Conservation (phyloP, 176 grass and related monocot species). For the Hyparrhenia diplandra region DNA sequence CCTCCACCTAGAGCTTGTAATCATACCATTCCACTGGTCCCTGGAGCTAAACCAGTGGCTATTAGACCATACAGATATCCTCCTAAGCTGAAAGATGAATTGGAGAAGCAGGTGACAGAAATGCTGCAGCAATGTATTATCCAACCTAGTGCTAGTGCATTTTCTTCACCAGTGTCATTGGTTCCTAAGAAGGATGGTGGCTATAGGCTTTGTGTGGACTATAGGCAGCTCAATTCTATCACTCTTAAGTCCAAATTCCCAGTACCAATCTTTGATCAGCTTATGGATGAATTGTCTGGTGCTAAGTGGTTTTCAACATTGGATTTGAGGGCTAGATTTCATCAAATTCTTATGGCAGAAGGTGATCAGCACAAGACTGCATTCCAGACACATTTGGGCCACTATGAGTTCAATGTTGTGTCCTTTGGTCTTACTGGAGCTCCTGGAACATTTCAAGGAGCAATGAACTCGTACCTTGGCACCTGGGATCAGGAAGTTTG, state of each 20-base stretch:
- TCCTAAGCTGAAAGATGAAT: not conserved
- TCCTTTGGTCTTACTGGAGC: not conserved
- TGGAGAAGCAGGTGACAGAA: no score
- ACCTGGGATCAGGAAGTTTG: not conserved
- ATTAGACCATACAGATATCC: not conserved
- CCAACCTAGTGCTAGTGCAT: no score
- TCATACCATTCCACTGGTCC: not conserved
- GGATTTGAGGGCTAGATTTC: no score
- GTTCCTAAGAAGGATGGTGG: no score
- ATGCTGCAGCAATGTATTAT: no score
- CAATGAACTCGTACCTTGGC: not conserved
- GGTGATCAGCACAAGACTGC: not conserved
- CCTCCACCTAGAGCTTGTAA: not conserved
- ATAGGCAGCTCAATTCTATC: no score
- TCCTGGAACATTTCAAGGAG: not conserved
- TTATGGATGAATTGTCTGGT: no score
- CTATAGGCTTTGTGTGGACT: no score
- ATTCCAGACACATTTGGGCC: not conserved
- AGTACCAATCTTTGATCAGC: not conserved
- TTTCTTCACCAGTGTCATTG: no score
- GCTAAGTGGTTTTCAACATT: no score
- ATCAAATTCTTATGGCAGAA: no score
- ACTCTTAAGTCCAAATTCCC: not conserved
- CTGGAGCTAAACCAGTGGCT: not conserved
- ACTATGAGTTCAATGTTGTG: not conserved